Base-by-base conservation (phyloP, 2,329 filamentous ascomycete species). In the Coniella lustricola region DNA sequence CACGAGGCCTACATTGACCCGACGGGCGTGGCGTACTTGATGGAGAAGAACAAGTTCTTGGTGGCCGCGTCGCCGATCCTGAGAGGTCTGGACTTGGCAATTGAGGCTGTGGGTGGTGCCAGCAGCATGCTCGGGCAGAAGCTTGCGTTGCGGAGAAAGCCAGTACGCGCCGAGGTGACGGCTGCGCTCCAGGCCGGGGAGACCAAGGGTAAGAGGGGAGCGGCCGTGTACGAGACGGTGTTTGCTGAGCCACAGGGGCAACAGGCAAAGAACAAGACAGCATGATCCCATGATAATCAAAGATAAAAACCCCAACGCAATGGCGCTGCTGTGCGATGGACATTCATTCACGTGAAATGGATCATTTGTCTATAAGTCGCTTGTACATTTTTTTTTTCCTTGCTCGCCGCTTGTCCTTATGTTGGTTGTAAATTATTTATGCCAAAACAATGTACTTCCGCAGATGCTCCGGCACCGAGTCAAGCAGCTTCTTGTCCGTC, bases 391-490 rank as follows among this genome's bases (percentile, higher is more conserved):
- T 49, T 32, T 41, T 44, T 37, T 43, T 46, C 34, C 35, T 46
- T 45, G 14, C 7, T 29, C 35, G 8, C 37, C 41, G 16, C 17
- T 38, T 44, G 25, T 57, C 25, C 25, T 29, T 29, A 29, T 10
- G 10, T 5, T 29, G 25, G 25, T 29, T 29, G 25, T 5, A 29
- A 10, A 5, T 29, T 70, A 95, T 10, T 29, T 70, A 95, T 56
- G 87, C 86, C 66, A 97, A 71, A 54, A 97, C 90, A 67, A 96
- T 94, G 68, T 98, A 97, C 76, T 90, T 95, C 65, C 87, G 80
- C 63, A 97, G 67, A 63, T 87, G 83, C 71, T 87, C 78, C 7
- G 93, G 93, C 64, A 98, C 84, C 37, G 90, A 84, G 22, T 72
- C 79, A 39, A 93, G 67, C 55, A 98, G 71, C 50, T 85, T 86